Evolutionary conservation across 371 early-diverging fungal species (phyloP), one percentile per base, ranked within the genome.

Genomic region (Mucor saturninus): DNA sequence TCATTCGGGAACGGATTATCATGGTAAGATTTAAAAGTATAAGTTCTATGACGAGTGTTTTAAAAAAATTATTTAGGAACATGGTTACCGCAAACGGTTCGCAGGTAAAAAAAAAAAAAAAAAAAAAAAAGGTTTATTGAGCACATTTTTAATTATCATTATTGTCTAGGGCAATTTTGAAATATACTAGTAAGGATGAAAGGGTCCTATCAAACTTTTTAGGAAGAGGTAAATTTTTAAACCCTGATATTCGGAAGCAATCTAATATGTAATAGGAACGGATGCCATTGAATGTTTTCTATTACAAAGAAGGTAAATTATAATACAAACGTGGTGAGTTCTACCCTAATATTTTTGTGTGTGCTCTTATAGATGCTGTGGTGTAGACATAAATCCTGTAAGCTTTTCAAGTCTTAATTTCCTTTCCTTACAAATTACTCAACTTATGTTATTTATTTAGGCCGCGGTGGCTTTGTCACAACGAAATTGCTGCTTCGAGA

Each of bases 201-300:
- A 83, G 86, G n/a, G 84, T 96, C 29, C 73, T 96, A 52, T 93
- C 94, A 21, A 96, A 95, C 64, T 96, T 96, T 63, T 70, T 94
- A 37, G 96, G 96, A 15, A 81, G 96, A 64, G 96, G 96, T 64
- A 75, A 21, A 8, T 39, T 39, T 9, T 39, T 39, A 11, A 39
- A 11, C 6, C 11, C 39, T 39, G 6, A 39, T 11, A 39, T 11
- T 9, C 39, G 21, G 21, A 21, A 21, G 21, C 21, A 21, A 21
- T 21, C 21, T 21, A 21, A 42, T 14, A 42, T 10, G 5, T 54
- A 15, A 9, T 62, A 83, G 85, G 86, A 6, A 94, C 96, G 1
- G 96, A 96, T 70, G 93, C 93, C 8, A 96, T 95, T n/a, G 96
- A 96, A 68, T 86, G 90, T 42, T 91, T 94, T 54, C 73, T 96